A percentile compares a stretch with the other conserved stretches of the same genome.
Conservation (phyloP, 2,329 filamentous ascomycete species). For the Fusarium tuaranense region DNA sequence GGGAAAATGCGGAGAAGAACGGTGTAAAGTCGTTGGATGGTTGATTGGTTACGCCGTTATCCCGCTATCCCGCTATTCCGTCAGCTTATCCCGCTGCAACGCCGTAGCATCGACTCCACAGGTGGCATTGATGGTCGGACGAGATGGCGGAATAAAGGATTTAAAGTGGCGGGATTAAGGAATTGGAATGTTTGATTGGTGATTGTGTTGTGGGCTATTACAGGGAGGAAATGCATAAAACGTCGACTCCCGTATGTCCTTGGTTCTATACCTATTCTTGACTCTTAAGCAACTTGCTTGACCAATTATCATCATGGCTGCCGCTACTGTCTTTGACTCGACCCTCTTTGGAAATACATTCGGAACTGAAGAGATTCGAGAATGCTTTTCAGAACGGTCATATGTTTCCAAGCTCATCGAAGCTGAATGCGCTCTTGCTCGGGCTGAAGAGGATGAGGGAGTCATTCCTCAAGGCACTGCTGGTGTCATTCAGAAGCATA, state of each 20-base stretch:
- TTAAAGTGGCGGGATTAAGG: background rate
- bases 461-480: conserved; percentile 58
- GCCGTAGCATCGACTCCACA: conserved; percentile 7
- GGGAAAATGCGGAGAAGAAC: conserved; percentile 14
- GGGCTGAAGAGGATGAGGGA: conserved; percentile 60
- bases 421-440: conserved; percentile 63
- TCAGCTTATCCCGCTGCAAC: conserved; percentile 14
- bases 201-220: background rate
- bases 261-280: background rate
- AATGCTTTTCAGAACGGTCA: conserved; percentile 62
- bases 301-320: conserved; percentile 13
- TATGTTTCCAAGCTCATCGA: conserved; percentile 63
- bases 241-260: background rate
- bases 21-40: background rate
- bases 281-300: background rate
- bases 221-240: conserved; percentile 14
- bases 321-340: conserved; percentile 55
- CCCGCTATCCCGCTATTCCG: conserved; percentile 29
- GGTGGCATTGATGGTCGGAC: background rate
- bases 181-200: background rate
- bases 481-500: conserved; percentile 51
- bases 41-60: conserved; percentile 2
- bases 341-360: conserved; percentile 64
- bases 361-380: conserved; percentile 64
- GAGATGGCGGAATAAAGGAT: background rate